Percentiles rank a stretch among this genome's conserved stretches.
These are phyloP conservation scores for Solanum habrochaites DNA, from an alignment of 257 asterid species.

Conservation along the genomic window DNA sequence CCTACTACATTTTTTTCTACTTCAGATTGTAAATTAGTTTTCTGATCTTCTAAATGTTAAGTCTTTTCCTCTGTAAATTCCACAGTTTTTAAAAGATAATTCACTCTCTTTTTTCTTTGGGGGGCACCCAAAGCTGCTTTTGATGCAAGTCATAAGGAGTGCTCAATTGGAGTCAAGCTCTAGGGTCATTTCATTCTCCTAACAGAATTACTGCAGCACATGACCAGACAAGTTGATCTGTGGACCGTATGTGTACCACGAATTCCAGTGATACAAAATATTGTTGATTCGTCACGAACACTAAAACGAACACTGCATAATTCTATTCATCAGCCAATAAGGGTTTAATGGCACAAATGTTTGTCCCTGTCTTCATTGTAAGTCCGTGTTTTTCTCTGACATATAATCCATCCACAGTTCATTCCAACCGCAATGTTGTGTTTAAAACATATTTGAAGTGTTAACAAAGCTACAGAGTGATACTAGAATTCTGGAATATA, in stretches of 20 bases:
- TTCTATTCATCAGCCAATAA: neutral
- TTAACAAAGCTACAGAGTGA: neutral
- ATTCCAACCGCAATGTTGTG: neutral
- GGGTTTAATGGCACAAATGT: neutral
- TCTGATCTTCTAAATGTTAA: neutral
- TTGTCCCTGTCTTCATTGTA: neutral
- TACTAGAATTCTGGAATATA: neutral
- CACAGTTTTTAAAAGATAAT: neutral
- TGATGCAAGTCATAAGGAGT: neutral
- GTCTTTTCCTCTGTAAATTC: neutral
- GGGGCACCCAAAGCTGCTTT: too few relatives aligned
- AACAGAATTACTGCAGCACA: neutral
- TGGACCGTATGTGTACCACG: neutral
- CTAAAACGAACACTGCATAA: neutral
- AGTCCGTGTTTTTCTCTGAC: neutral
- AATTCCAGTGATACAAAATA: neutral
- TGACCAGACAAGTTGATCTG: neutral
- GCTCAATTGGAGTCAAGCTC: neutral
- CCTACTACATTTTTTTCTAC: neutral
- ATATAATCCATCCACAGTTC: neutral
- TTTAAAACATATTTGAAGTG: neutral
- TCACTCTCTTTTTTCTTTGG: too few relatives aligned
- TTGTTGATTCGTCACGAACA: neutral
- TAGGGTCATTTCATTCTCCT: neutral
- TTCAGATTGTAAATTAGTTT: neutral